Percentiles rank a stretch among this genome's conserved stretches.
Conservation (phyloP, 352 stramenopile genomes). For the Globisporangium cystogenes region DNA sequence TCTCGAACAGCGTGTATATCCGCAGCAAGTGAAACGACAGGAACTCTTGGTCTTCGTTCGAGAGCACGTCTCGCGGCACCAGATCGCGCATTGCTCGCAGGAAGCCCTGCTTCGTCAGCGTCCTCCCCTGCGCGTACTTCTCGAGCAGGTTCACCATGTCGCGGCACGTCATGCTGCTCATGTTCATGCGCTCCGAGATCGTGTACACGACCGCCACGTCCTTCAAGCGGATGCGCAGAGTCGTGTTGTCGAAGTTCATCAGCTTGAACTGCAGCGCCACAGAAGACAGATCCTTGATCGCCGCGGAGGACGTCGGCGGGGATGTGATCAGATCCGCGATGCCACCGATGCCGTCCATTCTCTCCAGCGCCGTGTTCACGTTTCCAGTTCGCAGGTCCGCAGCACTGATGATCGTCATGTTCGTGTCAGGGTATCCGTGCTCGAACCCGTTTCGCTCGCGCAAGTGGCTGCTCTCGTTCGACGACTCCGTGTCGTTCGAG, state of each 20-base stretch:
- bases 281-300: conserved; percentile 53
- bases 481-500: conserved; percentile 64
- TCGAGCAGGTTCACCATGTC: conserved; percentile 69
- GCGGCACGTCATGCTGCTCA: conserved; percentile 61
- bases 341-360: conserved; percentile 50
- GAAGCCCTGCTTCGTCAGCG: conserved; percentile 68
- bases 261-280: conserved; percentile 84
- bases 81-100: conserved; percentile 74
- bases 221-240: conserved; percentile 74
- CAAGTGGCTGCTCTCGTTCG: conserved; percentile 43
- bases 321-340: conserved; percentile 62
- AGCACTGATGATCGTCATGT: conserved; percentile 31
- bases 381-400: conserved; percentile 31
- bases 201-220: conserved; percentile 86
- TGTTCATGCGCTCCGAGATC: conserved; percentile 79
- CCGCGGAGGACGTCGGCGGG: conserved; percentile 30
- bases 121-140: conserved; percentile 57
- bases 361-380: conserved; percentile 28
- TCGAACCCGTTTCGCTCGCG: conserved; percentile 36
- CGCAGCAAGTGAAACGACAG: conserved; percentile 81
- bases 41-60: conserved; percentile 86
- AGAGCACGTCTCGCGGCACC: conserved; percentile 60
- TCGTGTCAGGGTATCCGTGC: conserved; percentile 29
- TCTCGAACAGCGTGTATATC: conserved; percentile 82
- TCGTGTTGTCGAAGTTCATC: conserved; percentile 81